Base-by-base conservation (phyloP, 306 rosid genomes). In the Vigna unguiculata region DNA sequence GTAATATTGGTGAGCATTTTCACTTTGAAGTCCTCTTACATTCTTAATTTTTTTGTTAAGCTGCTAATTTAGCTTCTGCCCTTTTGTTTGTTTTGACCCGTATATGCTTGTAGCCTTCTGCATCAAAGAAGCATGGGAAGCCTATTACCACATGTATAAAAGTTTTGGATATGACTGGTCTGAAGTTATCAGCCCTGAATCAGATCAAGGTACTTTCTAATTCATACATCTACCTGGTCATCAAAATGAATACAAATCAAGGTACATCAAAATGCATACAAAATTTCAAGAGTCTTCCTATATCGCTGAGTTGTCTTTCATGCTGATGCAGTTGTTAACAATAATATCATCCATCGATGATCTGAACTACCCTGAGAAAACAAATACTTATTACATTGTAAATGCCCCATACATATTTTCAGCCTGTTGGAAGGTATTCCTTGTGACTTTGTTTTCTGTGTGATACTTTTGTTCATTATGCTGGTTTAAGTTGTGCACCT, bases 151-250 rank as follows among this genome's bases (percentile, higher is more conserved):
- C 93, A 0, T 88, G 98, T 15, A 84, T 95, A 71, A 95, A 95
- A 80, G 98, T 95, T 72, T 86, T 95, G 71, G 98, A 95, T 78
- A 95, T 95, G 98, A 95, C 97, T 47, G 97, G 98, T 52, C 85
- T 95, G 82, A 95, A 88, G 88, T 82, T 95, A 40, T 92, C 98
- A 32, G 97, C 98, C 71, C 81, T 95, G 77, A 95, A 80, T 81
- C 98, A 89, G 76, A 95, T 88, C 45, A 95, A 95, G 97, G 98
- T 92, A 77, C 40, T 8, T 45, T 77, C 54, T 41, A 63, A 43
- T 58, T 75, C 52, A 72, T 21, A 36, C 59, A 40, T 9, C n/a
- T 30, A 69, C 78, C 21, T 30, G 61, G 72, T 66, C n/a, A n/a
- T n/a, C n/a, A n/a, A n/a, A n/a, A n/a, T n/a, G n/a, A n/a, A n/a